phyloP scores from a whole-genome alignment of 75 land plant species.

The Picea glauca region DNA sequence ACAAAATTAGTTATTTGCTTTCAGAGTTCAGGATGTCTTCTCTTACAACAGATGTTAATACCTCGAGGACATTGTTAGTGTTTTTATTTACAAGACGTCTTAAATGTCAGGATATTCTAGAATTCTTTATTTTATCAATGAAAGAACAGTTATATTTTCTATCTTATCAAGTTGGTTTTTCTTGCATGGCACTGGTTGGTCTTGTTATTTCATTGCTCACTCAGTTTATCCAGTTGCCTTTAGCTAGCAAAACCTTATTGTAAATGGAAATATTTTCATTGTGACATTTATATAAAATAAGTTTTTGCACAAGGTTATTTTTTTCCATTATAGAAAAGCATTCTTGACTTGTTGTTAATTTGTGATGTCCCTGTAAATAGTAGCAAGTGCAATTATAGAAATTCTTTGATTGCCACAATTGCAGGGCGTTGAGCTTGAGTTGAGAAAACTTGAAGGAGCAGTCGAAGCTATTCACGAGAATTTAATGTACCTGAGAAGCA shows the following conservation, averaged over 20 bases:
- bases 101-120: no score
- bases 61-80: no score
- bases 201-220: neutral
- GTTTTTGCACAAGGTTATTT: neutral
- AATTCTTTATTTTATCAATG: no score
- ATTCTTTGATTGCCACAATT: neutral
- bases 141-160: neutral
- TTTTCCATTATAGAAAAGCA: neutral
- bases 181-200: neutral
- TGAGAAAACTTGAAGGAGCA: conserved; percentile 72
- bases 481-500: conserved; percentile 58
- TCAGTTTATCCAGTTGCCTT: neutral
- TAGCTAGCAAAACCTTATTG: neutral
- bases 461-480: conserved; percentile 78
- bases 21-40: no score
- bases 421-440: conserved; percentile 89
- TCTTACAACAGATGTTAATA: no score
- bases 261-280: neutral
- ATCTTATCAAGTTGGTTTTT: neutral
- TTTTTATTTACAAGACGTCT: no score
- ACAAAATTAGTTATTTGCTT: no score
- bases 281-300: neutral
- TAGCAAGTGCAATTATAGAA: neutral
- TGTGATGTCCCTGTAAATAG: neutral
- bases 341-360: neutral